Conservation (phyloP, 495 filamentous ascomycete genomes). For the Tirmania nivea region DNA sequence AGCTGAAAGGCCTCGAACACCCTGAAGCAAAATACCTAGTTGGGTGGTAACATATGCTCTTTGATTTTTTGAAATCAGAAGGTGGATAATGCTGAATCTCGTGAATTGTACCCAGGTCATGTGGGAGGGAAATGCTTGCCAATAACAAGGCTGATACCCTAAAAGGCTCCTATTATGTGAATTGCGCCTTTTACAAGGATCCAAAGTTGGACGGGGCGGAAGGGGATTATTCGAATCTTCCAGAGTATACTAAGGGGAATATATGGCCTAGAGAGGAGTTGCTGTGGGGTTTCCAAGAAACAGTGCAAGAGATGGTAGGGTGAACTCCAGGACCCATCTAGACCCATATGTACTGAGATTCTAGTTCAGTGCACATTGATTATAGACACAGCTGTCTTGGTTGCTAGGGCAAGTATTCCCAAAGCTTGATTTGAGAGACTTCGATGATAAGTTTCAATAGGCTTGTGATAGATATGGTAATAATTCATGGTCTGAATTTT, state of each 20-base stretch:
- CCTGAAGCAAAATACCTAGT: slow-evolving; percentile 40
- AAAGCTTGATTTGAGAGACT: neutral
- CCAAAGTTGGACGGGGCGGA: slow-evolving; percentile 35
- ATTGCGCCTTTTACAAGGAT: slow-evolving; percentile 80
- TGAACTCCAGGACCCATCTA: neutral
- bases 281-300: slow-evolving; percentile 49
- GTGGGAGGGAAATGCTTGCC: slow-evolving; percentile 83
- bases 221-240: slow-evolving; percentile 25
- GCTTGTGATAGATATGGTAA: slow-evolving; percentile 65
- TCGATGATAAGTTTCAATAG: slow-evolving; percentile 1
- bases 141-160: slow-evolving; percentile 73
- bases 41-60: slow-evolving; percentile 26
- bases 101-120: slow-evolving; percentile 41
- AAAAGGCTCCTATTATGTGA: slow-evolving; percentile 93
- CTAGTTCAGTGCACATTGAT: slow-evolving; percentile 40
- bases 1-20: slow-evolving; percentile 47
- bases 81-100: too few species aligned
- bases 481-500: neutral
- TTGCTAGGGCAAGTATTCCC: slow-evolving; percentile 31
- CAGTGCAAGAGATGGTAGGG: slow-evolving; percentile 41
- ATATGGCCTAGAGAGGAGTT: slow-evolving; percentile 53
- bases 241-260: slow-evolving; percentile 50
- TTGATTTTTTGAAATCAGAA: neutral
- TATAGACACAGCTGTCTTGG: slow-evolving; percentile 70
- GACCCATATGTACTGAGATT: neutral